Percentiles rank a stretch among this genome's conserved stretches.
Evolutionary conservation across 139 green algal species (phyloP).

Genomic region (Micractinium conductrix): DNA sequence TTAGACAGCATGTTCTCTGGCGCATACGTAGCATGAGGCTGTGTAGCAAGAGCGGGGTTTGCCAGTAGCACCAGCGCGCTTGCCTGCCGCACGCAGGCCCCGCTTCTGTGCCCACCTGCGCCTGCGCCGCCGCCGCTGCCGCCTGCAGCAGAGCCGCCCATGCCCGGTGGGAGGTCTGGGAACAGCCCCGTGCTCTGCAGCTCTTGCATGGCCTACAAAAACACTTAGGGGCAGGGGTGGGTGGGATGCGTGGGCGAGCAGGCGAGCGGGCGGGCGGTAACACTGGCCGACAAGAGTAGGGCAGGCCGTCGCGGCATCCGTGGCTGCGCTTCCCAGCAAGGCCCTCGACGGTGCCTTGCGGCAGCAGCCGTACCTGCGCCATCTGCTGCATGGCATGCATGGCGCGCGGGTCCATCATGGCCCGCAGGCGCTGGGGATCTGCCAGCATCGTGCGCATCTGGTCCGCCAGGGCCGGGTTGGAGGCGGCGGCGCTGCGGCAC

Average conservation of each 20-base stretch:
- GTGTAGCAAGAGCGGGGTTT: no score
- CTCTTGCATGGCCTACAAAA: constrained; percentile 26
- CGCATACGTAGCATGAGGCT: no score
- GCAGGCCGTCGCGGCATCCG: no score
- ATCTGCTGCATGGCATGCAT: constrained; percentile 75
- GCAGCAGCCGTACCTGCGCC: constrained; percentile 22
- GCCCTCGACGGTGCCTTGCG: not conserved
- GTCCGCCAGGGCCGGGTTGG: constrained; percentile 13
- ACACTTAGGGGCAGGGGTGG: no score
- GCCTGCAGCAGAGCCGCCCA: not conserved
- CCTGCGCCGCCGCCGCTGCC: not conserved
- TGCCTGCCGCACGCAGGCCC: no score
- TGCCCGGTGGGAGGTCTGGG: not conserved
- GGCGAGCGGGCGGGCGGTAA: not conserved
- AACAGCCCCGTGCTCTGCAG: constrained; percentile 5
- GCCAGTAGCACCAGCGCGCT: no score
- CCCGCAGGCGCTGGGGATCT: constrained; percentile 82
- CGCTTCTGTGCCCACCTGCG: no score
- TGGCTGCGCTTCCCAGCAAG: no score
- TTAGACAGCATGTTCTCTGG: no score
- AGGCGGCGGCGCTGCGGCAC: not conserved
- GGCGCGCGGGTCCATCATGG: constrained; percentile 78
- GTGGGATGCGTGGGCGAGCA: not conserved
- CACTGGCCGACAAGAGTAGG: no score
- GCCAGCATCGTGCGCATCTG: constrained; percentile 52